Conservation (phyloP, 495 filamentous ascomycete genomes). For the Astrothelium macrocarpum region DNA sequence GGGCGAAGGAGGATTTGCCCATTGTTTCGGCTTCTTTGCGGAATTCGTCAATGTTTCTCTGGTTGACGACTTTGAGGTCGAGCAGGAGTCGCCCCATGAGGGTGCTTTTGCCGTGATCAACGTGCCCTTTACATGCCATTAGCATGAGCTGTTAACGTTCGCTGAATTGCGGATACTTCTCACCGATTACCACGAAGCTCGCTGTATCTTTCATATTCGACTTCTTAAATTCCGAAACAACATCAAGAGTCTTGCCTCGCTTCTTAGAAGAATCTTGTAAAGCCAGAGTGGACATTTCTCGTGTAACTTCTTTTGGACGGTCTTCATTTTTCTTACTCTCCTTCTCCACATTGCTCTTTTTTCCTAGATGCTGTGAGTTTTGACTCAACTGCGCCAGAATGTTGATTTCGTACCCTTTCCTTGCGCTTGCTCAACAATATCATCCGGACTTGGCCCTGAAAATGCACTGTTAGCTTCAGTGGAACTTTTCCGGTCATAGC, state of each 20-base stretch:
- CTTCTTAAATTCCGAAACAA: slow-evolving; percentile 70
- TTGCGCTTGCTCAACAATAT: slow-evolving; percentile 78
- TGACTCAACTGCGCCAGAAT: neutral
- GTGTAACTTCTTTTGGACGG: neutral
- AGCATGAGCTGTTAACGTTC: neutral
- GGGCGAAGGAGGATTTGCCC: slow-evolving; percentile 88
- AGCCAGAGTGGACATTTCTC: neutral
- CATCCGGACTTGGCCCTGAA: slow-evolving; percentile 87
- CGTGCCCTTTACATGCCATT: slow-evolving; percentile 54
- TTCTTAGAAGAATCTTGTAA: slow-evolving; percentile 41
- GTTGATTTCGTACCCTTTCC: slow-evolving; percentile 62
- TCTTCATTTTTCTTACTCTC: neutral
- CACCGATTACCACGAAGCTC: slow-evolving; percentile 94
- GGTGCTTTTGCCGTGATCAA: slow-evolving; percentile 95
- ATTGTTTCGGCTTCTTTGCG: slow-evolving; percentile 80
- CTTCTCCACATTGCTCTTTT: neutral
- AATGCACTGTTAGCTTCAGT: slow-evolving; percentile 43
- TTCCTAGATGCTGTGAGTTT: slow-evolving; percentile 4
- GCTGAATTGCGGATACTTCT: slow-evolving; percentile 16
- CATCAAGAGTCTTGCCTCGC: slow-evolving; percentile 80
- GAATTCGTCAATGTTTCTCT: slow-evolving; percentile 79
- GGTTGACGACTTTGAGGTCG: slow-evolving; percentile 77
- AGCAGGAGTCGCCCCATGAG: slow-evolving; percentile 91
- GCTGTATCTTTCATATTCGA: slow-evolving; percentile 67
- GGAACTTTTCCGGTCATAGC: neutral